phyloP scores from a whole-genome alignment of 305 asterid genomes.

The Euphrasia arctica region DNA sequence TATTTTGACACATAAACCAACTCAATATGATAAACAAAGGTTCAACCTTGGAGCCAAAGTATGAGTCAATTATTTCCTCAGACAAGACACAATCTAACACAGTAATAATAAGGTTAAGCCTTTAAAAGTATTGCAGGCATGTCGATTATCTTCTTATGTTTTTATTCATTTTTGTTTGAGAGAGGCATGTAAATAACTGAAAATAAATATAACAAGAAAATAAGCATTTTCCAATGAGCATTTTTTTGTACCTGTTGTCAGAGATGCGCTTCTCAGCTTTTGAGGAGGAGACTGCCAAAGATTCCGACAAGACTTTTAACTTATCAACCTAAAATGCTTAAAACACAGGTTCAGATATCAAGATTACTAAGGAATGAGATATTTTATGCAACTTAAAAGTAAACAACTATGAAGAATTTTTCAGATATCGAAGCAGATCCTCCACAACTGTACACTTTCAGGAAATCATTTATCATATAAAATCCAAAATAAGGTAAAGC shows the following conservation, averaged over 20 bases:
- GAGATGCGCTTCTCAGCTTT: constrained; percentile 93
- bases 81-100: constrained; percentile 6
- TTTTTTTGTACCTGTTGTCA: constrained; percentile 52
- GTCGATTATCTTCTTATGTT: background rate
- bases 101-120: constrained; percentile 19
- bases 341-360: constrained; percentile 24
- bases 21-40: no score
- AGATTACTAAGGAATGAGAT: constrained; percentile 6
- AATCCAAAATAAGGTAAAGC: constrained; percentile 22
- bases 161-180: background rate
- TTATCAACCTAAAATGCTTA: background rate
- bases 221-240: constrained; percentile 10
- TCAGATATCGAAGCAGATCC: constrained; percentile 17
- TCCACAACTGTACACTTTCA: constrained; percentile 13
- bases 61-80: constrained; percentile 1
- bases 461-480: constrained; percentile 13
- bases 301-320: background rate
- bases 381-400: constrained; percentile 20
- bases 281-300: constrained; percentile 23
- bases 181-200: constrained; percentile 5
- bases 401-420: constrained; percentile 11
- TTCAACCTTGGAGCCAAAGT: no score
- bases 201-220: background rate
- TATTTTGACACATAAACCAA: no score
- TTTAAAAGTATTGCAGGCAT: constrained; percentile 4